Evolutionary conservation across 1,284 basidiomycete species (phyloP), one percentile per base, ranked within the genome.

Genomic region (Ceratobasidium sp.): DNA sequence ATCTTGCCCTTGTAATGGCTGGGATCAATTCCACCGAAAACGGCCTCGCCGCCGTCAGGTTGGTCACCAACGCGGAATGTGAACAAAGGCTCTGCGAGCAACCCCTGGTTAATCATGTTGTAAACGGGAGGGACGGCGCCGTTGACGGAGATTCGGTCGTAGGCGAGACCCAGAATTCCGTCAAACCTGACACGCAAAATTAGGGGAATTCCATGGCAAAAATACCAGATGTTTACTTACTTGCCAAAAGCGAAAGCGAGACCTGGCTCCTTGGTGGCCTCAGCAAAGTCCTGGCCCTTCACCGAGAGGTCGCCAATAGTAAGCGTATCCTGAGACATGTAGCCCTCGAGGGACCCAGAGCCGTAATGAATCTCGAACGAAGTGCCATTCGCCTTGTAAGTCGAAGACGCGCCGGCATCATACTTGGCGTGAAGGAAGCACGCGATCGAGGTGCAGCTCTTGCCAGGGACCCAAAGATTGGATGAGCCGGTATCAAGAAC

Each of bases 371-470:
- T 99, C 76, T 91, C 90, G 82, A 99, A 99, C 15, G 88, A 86
- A 75, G 95, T 88, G 29, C 97, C 98, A 84, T 99, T 99, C 80
- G 90, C 88, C 86, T 95, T 94, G 90, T 98, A 93, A 0, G 96
- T 91, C 0, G 91, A 91, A 0, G 98, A 99, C 0, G 87, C 78
- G n/a, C 84, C 82, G 17, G 93, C 92, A 80, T 99, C 93, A 83
- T 99, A 99, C 87, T 98, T 98, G 81, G 89, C 81, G 82, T 99
- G 97, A 59, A 98, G 87, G 92, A 99, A 99, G 86, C 98, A 99
- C 31, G 98, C 97, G 80, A 99, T 99, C 44, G 95, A 97, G 14
- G 91, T 93, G 86, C 98, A 99, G 78, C 89, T 84, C 44, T 85
- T 84, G 80, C 95, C 95, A 11, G 98, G 98, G 6, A 98, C 94